phyloP scores from a whole-genome alignment of 2,329 filamentous ascomycete genomes.

The Thielaviopsis populi region DNA sequence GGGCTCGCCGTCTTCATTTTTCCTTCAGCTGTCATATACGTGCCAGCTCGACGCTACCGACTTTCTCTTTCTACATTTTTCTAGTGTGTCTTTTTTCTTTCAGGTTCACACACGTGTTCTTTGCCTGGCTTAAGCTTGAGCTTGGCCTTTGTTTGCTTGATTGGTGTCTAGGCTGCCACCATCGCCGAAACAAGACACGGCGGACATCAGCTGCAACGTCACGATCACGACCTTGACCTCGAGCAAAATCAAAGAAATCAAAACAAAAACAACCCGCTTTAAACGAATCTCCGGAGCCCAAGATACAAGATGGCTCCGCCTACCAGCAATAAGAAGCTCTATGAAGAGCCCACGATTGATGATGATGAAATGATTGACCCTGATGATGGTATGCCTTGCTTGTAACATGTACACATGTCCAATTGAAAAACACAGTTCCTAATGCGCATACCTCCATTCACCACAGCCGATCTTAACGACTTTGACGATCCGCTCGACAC shows the following conservation, averaged over 20 bases:
- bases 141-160: neutral
- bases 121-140: neutral
- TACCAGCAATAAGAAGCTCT: conserved; percentile 15
- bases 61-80: neutral
- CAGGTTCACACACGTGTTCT: neutral
- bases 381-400: conserved; percentile 48
- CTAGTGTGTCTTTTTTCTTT: neutral
- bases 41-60: neutral
- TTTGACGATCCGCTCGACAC: conserved; percentile 78
- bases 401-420: neutral
- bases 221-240: neutral
- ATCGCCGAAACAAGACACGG: neutral
- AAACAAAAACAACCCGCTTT: no score
- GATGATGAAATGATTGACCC: conserved; percentile 65
- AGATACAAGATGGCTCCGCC: conserved; percentile 15
- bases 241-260: no score
- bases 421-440: neutral
- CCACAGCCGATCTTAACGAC: conserved; percentile 67
- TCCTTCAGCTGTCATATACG: neutral
- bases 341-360: conserved; percentile 31
- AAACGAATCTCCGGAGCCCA: neutral
- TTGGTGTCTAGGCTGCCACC: neutral
- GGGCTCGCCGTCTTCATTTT: neutral
- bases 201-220: neutral
- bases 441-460: neutral